A percentile compares a stretch with the other conserved stretches of the same genome.
Conservation (phyloP, 352 stramenopile species). For the Vaucheria bursata region DNA sequence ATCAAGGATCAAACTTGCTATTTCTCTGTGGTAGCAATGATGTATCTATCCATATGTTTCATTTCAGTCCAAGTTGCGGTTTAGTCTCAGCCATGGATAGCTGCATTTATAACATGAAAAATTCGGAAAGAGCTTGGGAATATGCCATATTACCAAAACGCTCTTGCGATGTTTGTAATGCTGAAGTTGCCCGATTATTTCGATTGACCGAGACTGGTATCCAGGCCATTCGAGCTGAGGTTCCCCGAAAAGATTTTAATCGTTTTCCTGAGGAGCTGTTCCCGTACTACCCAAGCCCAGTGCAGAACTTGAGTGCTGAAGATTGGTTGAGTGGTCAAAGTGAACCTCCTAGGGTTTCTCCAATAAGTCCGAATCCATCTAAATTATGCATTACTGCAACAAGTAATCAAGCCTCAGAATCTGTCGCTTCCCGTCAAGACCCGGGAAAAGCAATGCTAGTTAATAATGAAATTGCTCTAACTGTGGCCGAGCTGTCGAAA, state of each 20-base stretch:
- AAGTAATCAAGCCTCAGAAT: too few species aligned
- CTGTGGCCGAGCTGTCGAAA: too few species aligned
- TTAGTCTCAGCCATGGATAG: neutral
- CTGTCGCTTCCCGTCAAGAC: too few species aligned
- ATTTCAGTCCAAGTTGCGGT: neutral
- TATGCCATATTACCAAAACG: neutral
- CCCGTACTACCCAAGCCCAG: constrained; percentile 15
- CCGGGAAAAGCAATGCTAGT: too few species aligned
- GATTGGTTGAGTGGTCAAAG: constrained; percentile 24
- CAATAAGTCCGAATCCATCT: constrained; percentile 12
- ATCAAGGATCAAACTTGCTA: constrained; percentile 21
- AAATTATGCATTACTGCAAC: constrained; percentile 14
- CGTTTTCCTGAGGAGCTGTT: constrained; percentile 39
- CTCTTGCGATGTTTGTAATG: constrained; percentile 24
- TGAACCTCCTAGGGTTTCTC: constrained; percentile 19
- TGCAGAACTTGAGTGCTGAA: constrained; percentile 2
- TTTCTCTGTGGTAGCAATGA: constrained; percentile 29
- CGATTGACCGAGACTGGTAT: constrained; percentile 31
- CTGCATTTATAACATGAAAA: neutral
- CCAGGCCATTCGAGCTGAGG: constrained; percentile 18
- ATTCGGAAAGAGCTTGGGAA: neutral
- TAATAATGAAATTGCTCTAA: too few species aligned
- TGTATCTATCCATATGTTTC: constrained; percentile 11
- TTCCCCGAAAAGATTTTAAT: constrained; percentile 22
- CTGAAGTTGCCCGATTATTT: constrained; percentile 25